Conservation (phyloP, 1,139 yeast genomes). For the Saccharomyces uvarum region DNA sequence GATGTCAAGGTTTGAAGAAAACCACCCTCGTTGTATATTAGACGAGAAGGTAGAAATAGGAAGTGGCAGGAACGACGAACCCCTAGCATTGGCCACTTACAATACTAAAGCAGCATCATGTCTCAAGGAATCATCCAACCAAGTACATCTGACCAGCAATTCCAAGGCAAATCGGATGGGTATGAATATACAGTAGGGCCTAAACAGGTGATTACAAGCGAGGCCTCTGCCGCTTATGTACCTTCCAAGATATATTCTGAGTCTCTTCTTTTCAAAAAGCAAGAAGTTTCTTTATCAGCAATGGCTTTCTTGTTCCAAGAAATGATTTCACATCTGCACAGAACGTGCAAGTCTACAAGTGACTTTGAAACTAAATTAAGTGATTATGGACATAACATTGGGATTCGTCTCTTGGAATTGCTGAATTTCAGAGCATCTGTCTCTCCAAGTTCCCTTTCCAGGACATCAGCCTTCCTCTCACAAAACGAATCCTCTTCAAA, state of each 20-base stretch:
- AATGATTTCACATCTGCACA: slow-evolving; percentile 23
- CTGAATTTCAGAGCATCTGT: slow-evolving; percentile 45
- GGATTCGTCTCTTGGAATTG: slow-evolving; percentile 52
- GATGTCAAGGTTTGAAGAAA: neutral
- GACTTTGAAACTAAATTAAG: slow-evolving; percentile 68
- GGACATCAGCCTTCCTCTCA: slow-evolving; percentile 26
- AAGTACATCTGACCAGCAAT: neutral
- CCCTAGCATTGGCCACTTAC: neutral
- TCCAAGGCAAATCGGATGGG: neutral
- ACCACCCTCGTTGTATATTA: neutral
- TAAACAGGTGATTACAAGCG: neutral
- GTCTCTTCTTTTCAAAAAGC: slow-evolving; percentile 23
- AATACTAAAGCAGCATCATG: neutral
- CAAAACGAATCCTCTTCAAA: slow-evolving; percentile 7
- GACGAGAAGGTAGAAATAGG: neutral
- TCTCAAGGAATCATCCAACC: neutral
- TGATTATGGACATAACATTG: slow-evolving; percentile 67
- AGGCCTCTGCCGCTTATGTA: neutral
- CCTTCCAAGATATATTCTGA: slow-evolving; percentile 7
- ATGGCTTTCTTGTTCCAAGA: slow-evolving; percentile 29
- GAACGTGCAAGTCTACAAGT: slow-evolving; percentile 19
- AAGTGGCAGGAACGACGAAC: neutral
- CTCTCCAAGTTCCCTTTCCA: slow-evolving; percentile 14
- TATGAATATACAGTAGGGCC: neutral
- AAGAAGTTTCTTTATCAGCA: slow-evolving; percentile 32